phyloP scores from a whole-genome alignment of 768 basidiomycete genomes.

The Podaxis carcinomalis region DNA sequence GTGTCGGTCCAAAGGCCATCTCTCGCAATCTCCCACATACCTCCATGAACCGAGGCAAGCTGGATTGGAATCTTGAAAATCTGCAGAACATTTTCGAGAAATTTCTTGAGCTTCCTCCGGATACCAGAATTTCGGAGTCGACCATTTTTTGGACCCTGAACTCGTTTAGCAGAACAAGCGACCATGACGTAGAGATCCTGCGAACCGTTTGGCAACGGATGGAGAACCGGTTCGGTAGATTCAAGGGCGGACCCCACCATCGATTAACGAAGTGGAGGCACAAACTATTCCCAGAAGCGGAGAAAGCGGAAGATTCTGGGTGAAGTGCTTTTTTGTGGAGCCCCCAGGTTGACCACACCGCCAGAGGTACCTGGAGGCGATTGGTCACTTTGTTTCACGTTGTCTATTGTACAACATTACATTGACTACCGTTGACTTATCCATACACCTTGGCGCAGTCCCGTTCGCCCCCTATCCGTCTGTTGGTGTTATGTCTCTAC shows the following conservation, averaged over 20 bases:
- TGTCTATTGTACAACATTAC: slow-evolving; percentile 8
- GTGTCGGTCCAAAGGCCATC: slow-evolving; percentile 21
- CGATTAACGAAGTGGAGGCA: slow-evolving; percentile 37
- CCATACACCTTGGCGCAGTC: not conserved
- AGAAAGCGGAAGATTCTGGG: not conserved
- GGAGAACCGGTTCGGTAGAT: slow-evolving; percentile 46
- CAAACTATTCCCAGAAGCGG: slow-evolving; percentile 28
- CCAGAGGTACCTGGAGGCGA: not conserved
- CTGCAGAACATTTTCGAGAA: slow-evolving; percentile 54
- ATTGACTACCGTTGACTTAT: slow-evolving; percentile 1
- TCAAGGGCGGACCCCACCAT: slow-evolving; percentile 38
- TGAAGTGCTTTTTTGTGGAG: not conserved
- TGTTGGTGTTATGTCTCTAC: slow-evolving; percentile 6
- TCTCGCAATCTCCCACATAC: slow-evolving; percentile 3
- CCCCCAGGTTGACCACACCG: not conserved
- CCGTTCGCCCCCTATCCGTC: not conserved
- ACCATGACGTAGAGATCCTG: slow-evolving; percentile 42
- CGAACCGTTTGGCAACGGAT: slow-evolving; percentile 54
- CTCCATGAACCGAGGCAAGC: slow-evolving; percentile 13
- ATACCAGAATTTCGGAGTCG: slow-evolving; percentile 37
- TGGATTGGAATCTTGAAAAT: slow-evolving; percentile 54
- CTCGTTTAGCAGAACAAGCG: slow-evolving; percentile 60
- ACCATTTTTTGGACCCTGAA: slow-evolving; percentile 64
- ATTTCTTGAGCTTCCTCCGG: slow-evolving; percentile 55
- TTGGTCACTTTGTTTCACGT: not conserved